Conservation (phyloP, 169 alveolate genomes). For the Plasmodium fragile region DNA sequence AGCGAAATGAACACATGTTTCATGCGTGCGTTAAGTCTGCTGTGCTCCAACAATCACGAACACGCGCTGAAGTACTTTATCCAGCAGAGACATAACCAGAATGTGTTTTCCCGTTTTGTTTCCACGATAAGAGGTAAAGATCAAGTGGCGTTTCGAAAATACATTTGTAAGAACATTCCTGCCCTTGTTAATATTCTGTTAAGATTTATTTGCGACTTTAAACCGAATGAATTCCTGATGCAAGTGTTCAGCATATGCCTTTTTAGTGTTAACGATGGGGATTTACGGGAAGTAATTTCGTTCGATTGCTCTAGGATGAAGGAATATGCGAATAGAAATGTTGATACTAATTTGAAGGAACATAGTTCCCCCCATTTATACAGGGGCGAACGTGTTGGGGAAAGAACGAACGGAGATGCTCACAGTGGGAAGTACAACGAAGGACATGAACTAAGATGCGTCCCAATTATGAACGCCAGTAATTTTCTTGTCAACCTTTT, state of each 20-base stretch:
- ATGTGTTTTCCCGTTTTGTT: constrained; percentile 22
- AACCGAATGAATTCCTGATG: not conserved
- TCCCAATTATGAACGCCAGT: constrained; percentile 1
- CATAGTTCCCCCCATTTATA: not conserved
- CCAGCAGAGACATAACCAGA: constrained; percentile 4
- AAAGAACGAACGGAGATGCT: not conserved
- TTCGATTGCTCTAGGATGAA: constrained; percentile 15
- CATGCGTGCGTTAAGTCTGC: constrained; percentile 14
- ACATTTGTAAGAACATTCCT: constrained; percentile 19
- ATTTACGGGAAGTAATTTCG: not conserved
- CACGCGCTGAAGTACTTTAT: constrained; percentile 32
- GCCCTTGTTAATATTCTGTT: constrained; percentile 11
- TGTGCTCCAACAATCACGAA: constrained; percentile 53
- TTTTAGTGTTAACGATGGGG: constrained; percentile 1
- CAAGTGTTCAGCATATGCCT: constrained; percentile 18
- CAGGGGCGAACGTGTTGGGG: not conserved
- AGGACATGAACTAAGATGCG: not conserved
- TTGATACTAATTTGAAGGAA: not conserved
- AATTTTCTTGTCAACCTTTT: constrained; percentile 9
- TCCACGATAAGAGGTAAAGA: constrained; percentile 3
- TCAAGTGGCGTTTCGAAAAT: constrained; percentile 18
- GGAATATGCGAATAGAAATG: not conserved
- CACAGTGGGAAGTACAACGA: not conserved
- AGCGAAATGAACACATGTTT: not conserved
- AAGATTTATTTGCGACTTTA: constrained; percentile 30